phyloP scores from a whole-genome alignment of 2,329 filamentous ascomycete genomes.

The Diaporthe aspalathi region DNA sequence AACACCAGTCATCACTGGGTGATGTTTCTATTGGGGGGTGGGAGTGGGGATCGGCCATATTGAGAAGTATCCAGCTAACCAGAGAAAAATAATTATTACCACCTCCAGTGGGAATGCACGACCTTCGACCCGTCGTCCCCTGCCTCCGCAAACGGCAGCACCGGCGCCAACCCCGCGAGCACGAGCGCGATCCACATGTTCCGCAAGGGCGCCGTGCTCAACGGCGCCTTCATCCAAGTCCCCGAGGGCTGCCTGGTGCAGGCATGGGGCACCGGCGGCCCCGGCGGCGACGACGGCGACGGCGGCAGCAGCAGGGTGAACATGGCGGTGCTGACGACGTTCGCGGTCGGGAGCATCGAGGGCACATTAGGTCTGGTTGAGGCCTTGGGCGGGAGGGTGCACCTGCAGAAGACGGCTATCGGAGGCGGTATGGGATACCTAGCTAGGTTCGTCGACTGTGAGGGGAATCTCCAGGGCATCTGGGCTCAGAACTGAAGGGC shows the following conservation, averaged over 20 bases:
- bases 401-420: conserved; percentile 52
- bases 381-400: conserved; percentile 49
- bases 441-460: conserved; percentile 52
- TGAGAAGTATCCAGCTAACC: background rate
- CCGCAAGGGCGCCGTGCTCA: conserved; percentile 42
- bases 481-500: conserved; percentile 18
- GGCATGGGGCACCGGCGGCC: conserved; percentile 44
- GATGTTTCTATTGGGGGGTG: no score
- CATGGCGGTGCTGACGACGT: conserved; percentile 49
- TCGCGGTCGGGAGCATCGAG: conserved; percentile 49
- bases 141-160: conserved; percentile 33
- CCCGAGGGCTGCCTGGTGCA: conserved; percentile 47
- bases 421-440: conserved; percentile 50
- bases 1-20: no score
- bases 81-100: no score
- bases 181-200: conserved; percentile 51
- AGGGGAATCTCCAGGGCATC: conserved; percentile 48
- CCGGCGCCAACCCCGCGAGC: conserved; percentile 41
- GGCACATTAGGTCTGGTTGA: conserved; percentile 47
- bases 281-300: conserved; percentile 17
- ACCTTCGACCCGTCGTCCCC: conserved; percentile 41
- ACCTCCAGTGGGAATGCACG: conserved; percentile 47
- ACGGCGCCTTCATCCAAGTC: conserved; percentile 51
- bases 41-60: no score
- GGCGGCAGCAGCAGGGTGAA: conserved; percentile 44